Percentiles rank a stretch among this genome's conserved stretches.
Evolutionary conservation across 257 asterid genomes (phyloP).

Genomic region (Solanum neorickii): DNA sequence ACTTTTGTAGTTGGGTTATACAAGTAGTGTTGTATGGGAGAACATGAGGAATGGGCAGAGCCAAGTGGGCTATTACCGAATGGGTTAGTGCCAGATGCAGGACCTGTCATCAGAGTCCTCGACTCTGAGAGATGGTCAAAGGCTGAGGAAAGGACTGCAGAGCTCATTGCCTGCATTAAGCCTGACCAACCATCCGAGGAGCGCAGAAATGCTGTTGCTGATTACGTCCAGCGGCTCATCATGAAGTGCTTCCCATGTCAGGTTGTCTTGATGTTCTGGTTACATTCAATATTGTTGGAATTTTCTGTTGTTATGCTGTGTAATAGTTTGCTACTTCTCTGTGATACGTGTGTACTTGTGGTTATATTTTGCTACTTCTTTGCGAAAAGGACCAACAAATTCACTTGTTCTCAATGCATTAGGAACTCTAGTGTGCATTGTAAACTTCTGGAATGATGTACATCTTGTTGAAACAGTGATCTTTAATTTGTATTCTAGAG

Average conservation of each 20-base stretch:
- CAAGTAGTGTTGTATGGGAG: conserved; percentile 66
- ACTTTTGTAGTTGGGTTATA: conserved; percentile 3
- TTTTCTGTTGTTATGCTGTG: not conserved
- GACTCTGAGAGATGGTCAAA: conserved; percentile 72
- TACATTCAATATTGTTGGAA: not conserved
- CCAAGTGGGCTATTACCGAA: conserved; percentile 57
- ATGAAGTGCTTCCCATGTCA: conserved; percentile 86
- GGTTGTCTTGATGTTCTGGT: conserved; percentile 26
- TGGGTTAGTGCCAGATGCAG: conserved; percentile 73
- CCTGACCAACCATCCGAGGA: conserved; percentile 82
- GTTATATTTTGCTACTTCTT: not conserved
- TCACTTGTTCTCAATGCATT: not conserved
- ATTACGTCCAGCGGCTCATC: conserved; percentile 77
- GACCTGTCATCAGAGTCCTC: conserved; percentile 39
- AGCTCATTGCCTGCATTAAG: conserved; percentile 85
- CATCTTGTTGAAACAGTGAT: not conserved
- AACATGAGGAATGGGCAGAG: conserved; percentile 70
- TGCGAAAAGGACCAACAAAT: not conserved
- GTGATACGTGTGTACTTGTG: not conserved
- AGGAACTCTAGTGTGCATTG: not conserved
- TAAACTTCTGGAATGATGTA: not conserved
- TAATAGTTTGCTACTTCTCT: not conserved
- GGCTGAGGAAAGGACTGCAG: conserved; percentile 88
- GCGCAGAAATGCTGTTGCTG: conserved; percentile 83
- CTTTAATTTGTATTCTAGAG: not conserved